Evolutionary conservation across 257 asterid genomes (phyloP).

Genomic region (Gentiana straminea): DNA sequence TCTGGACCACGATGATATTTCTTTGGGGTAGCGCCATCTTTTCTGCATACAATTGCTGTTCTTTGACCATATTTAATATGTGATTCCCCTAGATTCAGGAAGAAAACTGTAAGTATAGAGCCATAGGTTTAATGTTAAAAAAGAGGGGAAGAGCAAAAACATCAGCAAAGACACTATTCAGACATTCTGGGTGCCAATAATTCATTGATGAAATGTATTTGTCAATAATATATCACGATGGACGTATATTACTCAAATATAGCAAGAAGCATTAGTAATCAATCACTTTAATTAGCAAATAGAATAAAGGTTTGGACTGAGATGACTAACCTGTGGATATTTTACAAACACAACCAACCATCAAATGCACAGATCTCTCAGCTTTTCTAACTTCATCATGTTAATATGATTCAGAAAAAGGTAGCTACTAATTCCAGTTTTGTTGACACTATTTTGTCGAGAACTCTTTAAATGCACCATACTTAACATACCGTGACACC

Average conservation of each 20-base stretch:
- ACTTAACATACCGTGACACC: too few species aligned
- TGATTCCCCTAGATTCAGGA: slow-evolving; percentile 61
- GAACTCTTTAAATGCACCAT: too few species aligned
- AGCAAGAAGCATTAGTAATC: neutral
- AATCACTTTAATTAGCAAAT: neutral
- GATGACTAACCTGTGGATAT: slow-evolving; percentile 50
- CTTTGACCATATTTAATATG: slow-evolving; percentile 84
- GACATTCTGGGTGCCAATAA: too few species aligned
- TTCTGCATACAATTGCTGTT: slow-evolving; percentile 68
- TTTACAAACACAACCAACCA: slow-evolving; percentile 74
- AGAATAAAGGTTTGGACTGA: neutral
- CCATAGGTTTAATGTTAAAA: neutral
- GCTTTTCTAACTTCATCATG: slow-evolving; percentile 85
- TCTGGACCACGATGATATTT: slow-evolving; percentile 83
- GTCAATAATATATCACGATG: neutral
- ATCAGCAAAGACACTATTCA: too few species aligned
- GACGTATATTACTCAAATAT: neutral
- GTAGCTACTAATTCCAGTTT: too few species aligned
- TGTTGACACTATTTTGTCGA: too few species aligned
- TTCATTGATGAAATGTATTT: neutral
- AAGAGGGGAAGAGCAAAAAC: neutral
- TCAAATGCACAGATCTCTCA: slow-evolving; percentile 65
- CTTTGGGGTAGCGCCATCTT: slow-evolving; percentile 65
- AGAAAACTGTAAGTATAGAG: slow-evolving; percentile 1
- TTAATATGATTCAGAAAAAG: neutral